phyloP scores from a whole-genome alignment of 139 green algal species.

The Chlamydomonas sphaeroides region DNA sequence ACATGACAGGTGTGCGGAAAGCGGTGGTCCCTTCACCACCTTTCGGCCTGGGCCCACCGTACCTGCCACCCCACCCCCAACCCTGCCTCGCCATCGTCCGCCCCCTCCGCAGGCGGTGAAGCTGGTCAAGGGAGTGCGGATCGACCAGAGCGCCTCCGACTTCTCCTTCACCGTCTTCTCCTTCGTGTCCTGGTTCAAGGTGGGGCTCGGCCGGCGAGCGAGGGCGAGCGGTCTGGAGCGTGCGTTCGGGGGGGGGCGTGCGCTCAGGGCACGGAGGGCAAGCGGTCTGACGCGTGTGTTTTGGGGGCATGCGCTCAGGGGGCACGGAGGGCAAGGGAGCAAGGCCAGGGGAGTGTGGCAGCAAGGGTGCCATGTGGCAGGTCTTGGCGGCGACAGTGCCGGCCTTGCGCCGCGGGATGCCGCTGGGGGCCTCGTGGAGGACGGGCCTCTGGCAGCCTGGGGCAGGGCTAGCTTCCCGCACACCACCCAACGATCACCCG shows the following conservation, averaged over 20 bases:
- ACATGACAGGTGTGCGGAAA: too few relatives aligned
- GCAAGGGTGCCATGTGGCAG: too few relatives aligned
- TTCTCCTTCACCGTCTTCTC: conserved; percentile 35
- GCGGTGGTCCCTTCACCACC: too few relatives aligned
- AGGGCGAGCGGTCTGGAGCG: too few relatives aligned
- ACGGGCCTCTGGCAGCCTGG: not conserved
- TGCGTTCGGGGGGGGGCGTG: not conserved
- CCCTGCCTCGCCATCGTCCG: not conserved
- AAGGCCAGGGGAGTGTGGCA: too few relatives aligned
- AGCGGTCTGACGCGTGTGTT: too few relatives aligned
- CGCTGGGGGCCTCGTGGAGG: too few relatives aligned
- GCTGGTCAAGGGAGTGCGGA: conserved; percentile 14
- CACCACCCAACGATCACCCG: too few relatives aligned
- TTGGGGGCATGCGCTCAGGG: too few relatives aligned
- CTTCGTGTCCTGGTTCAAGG: conserved; percentile 39
- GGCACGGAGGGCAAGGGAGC: not conserved
- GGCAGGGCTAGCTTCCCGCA: not conserved
- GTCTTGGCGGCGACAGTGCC: too few relatives aligned
- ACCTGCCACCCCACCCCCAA: not conserved
- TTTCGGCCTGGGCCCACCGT: not conserved
- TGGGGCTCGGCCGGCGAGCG: not conserved
- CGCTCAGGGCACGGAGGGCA: not conserved
- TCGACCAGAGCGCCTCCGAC: not conserved
- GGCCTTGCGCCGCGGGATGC: too few relatives aligned
- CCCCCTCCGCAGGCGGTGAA: conserved; percentile 24